Conservation (phyloP, 257 asterid species). For the Gynochthodes officinalis region DNA sequence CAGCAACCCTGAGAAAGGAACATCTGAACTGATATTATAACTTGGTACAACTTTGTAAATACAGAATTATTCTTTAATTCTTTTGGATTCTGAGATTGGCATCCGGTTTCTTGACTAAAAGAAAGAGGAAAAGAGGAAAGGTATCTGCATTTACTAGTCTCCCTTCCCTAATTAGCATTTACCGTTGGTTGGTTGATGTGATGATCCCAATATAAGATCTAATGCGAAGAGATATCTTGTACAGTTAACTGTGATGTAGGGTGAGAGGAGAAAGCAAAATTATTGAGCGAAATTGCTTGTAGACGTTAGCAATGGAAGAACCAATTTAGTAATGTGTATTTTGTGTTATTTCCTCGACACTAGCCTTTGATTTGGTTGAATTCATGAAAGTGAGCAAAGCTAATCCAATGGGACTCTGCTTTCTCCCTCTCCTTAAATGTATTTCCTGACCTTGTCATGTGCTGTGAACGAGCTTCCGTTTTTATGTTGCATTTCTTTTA, state of each 20-base stretch:
- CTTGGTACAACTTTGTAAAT: constrained; percentile 2
- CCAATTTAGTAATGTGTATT: neutral
- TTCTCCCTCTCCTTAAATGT: no score
- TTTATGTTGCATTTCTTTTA: no score
- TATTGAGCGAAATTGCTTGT: neutral
- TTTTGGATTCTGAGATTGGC: constrained; percentile 1
- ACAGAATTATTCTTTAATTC: constrained; percentile 13
- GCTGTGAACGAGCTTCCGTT: no score
- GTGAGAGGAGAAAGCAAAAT: neutral
- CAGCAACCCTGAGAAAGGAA: constrained; percentile 30
- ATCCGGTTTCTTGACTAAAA: no score
- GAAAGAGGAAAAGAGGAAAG: neutral
- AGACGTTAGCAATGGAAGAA: neutral
- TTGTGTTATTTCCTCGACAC: no score
- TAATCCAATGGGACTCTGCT: no score
- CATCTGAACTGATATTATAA: neutral
- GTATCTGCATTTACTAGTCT: constrained; percentile 3
- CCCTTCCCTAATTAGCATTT: no score
- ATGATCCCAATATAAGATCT: neutral
- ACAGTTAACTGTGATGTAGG: neutral
- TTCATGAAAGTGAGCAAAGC: no score
- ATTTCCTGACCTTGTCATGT: no score
- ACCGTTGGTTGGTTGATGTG: neutral
- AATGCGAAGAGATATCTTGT: no score
- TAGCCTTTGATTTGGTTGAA: no score